These are phyloP conservation scores for Colletotrichum spinosum DNA, from an alignment of 2,329 filamentous ascomycete species.

Conservation along the genomic window DNA sequence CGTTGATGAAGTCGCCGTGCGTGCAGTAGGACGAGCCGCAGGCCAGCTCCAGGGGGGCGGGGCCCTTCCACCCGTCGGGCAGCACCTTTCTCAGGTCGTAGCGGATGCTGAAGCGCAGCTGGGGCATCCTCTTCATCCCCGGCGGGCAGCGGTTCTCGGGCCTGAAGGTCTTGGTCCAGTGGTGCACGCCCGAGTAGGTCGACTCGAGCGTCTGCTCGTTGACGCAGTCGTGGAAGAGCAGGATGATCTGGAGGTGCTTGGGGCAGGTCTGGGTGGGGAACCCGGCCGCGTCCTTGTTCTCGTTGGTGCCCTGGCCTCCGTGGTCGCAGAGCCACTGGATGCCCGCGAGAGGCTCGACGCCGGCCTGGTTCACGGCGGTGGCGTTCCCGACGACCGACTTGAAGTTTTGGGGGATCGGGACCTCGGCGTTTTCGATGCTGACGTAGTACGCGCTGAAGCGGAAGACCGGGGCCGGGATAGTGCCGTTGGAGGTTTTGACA, in stretches of 20 bases:
- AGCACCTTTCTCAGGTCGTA: conserved; percentile 54
- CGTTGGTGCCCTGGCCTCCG: conserved; percentile 48
- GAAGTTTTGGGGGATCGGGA: conserved; percentile 57
- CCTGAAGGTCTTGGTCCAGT: conserved; percentile 2
- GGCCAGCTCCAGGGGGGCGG: conserved; percentile 55
- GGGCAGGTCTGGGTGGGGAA: conserved; percentile 39
- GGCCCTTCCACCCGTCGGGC: conserved; percentile 57
- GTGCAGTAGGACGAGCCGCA: conserved; percentile 54
- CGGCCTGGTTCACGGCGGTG: conserved; percentile 44
- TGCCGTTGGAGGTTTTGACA: conserved; percentile 45
- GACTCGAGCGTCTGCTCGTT: conserved; percentile 39
- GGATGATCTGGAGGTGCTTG: conserved; percentile 41
- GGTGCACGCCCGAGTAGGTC: conserved; percentile 37
- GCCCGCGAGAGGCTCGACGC: conserved; percentile 26
- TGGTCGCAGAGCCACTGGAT: conserved; percentile 46
- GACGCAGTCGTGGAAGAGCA: conserved; percentile 43
- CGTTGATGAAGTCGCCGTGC: conserved; percentile 62
- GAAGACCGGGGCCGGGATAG: conserved; percentile 45
- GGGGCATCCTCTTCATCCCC: conserved; percentile 58
- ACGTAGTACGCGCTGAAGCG: conserved; percentile 60
- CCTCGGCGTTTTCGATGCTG: conserved; percentile 53
- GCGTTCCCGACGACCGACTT: conserved; percentile 54
- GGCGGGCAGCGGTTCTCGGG: conserved; percentile 46
- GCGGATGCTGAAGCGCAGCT: conserved; percentile 59
- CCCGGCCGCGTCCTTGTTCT: not conserved